Percentiles rank a stretch among this genome's conserved stretches.
Conservation (phyloP, 768 basidiomycete species). For the Mycena filopes region DNA sequence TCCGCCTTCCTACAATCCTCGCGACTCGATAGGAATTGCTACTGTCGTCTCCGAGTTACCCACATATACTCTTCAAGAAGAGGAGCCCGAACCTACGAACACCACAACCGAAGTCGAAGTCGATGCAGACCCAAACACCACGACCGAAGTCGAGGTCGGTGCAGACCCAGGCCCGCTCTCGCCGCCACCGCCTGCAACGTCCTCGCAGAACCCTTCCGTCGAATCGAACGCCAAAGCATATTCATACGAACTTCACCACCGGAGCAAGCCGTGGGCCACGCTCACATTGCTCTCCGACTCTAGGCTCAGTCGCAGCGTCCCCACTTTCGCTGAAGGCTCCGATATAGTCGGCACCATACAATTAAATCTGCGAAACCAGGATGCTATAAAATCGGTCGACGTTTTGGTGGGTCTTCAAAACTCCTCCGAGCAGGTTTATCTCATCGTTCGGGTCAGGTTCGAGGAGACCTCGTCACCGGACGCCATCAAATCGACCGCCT, state of each 20-base stretch:
- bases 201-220: background rate
- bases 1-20: conserved; percentile 14
- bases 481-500: conserved; percentile 13
- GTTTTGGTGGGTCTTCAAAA: conserved; percentile 9
- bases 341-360: conserved; percentile 17
- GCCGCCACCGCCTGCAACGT: background rate
- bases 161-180: background rate
- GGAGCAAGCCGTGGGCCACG: conserved; percentile 20
- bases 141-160: background rate
- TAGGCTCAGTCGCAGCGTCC: conserved; percentile 14
- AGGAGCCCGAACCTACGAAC: background rate
- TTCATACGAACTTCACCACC: conserved; percentile 18
- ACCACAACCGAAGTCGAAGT: background rate
- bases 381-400: conserved; percentile 14
- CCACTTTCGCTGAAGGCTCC: conserved; percentile 22
- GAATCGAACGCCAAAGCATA: conserved; percentile 14
- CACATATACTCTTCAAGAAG: background rate
- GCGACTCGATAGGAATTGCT: background rate
- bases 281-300: conserved; percentile 17
- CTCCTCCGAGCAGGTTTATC: background rate
- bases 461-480: conserved; percentile 17
- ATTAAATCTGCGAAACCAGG: conserved; percentile 12
- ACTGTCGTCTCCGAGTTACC: conserved; percentile 1
- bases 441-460: background rate
- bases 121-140: background rate